Evolutionary conservation across 352 stramenopile species (phyloP), one percentile per base, ranked within the genome.

Genomic region (Bremia lactucae): DNA sequence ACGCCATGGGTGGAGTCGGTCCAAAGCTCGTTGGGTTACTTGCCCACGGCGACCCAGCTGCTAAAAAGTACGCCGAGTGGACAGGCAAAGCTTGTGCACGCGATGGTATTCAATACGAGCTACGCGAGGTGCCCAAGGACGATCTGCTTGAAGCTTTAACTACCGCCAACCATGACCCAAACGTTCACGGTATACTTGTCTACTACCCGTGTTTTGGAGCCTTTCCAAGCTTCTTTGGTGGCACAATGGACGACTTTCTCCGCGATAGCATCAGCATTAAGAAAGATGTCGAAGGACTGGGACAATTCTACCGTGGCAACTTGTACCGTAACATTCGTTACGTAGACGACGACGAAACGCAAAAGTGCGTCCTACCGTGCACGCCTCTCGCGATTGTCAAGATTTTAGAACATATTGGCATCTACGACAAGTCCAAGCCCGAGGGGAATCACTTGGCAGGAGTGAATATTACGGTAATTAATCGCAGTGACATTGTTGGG

Each of bases 181-280:
- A 92, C n/a, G 94, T 97, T 36, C 87, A 97, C 68, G 92, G 95
- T 26, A 97, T 98, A 50, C 94, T 98, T 42, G 87, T 98, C 13
- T 98, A 98, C 70, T 98, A 98, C 71, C 95, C 95, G 36, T 97
- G 96, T 68, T 98, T 98, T 53, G 95, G 94, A 29, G 58, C 87
- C 31, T 95, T 96, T 50, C 93, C 96, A 49, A 96, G 80, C 31
- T 98, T 98, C 62, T 97, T 81, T 46, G 95, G 95, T 20, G 91
- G 88, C 34, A 88, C 78, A 43, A 97, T 98, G 77, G 94, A 98
- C 74, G 95, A 98, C 68, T 98, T 98, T 43, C 52, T 98, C 21
- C 83, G 95, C 45, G 95, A 98, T 72, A 87, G 68, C 22, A 93
- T 98, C 36, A 96, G 83, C 29, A 83, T 95, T 49, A 95, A 97